Conservation (phyloP, 768 basidiomycete genomes). For the Mycena chlorophos region DNA sequence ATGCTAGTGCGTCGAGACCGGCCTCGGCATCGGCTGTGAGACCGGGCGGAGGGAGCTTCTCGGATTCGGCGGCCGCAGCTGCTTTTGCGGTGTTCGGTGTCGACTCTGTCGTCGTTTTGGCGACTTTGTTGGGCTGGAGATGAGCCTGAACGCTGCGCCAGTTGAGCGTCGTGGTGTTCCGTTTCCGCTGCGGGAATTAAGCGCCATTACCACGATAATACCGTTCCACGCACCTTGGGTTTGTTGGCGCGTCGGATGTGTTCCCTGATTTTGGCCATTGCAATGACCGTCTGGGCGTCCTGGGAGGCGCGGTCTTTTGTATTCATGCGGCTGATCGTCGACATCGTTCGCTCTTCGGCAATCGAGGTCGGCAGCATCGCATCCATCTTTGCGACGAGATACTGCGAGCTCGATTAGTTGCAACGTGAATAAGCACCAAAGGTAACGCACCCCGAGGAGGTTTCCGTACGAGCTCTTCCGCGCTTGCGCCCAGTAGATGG, state of each 20-base stretch:
- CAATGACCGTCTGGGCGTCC: background rate
- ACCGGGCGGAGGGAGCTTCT: background rate
- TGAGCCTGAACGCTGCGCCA: background rate
- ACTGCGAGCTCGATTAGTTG: background rate
- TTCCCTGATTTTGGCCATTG: background rate
- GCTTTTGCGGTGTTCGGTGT: background rate
- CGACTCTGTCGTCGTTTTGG: background rate
- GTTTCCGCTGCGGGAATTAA: background rate
- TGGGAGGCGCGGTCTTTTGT: background rate
- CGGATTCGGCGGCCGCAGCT: background rate
- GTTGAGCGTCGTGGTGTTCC: background rate
- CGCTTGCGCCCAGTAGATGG: background rate
- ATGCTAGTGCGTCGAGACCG: background rate
- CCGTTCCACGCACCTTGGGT: background rate
- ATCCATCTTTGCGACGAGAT: background rate
- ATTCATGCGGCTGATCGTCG: background rate
- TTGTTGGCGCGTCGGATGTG: background rate
- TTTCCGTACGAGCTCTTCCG: background rate
- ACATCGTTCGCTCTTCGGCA: constrained; percentile 4
- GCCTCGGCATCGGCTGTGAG: background rate
- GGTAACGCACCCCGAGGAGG: background rate
- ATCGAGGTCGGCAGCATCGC: constrained; percentile 4
- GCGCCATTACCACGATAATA: background rate
- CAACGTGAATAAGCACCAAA: background rate
- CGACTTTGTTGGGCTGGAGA: background rate